Base-by-base conservation (phyloP, 164 flowering plant genomes). In the Magnolia officinalis region DNA sequence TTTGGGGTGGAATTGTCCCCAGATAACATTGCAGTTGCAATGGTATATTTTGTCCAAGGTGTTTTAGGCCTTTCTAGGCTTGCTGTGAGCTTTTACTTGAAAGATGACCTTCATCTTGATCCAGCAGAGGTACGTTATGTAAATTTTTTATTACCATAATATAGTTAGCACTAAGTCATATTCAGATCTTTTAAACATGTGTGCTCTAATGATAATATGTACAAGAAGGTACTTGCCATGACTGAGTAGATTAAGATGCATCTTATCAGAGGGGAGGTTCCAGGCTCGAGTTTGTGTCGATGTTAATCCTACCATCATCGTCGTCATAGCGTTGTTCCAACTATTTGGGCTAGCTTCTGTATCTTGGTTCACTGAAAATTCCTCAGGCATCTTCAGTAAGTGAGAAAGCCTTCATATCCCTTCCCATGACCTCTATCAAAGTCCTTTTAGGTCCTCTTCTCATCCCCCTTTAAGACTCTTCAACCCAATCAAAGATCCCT, bases 11-110 rank as follows among this genome's bases (percentile, higher is more conserved):
- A 96, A 6, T 77, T 94, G 81, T 88, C 97, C 51, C 97, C 99
- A 72, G 99, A 96, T 82, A 96, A 84, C 78, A 78, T 94, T 80
- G 99, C 99, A 2, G 93, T 96, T 79, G 94, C 99, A 1, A 96
- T 94, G 99, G 99, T 96, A 55, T 96, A 96, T 82, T 96, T 96
- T 88, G 99, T 96, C 49, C 99, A 96, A 87, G 99, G 99, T 75
- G 99, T 96, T 83, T 83, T 96, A 78, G 98, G 98, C 71, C 96
- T 96, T 67, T 79, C 99, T n/a, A 90, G 98, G 84, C 97, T 96
- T 79, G 99, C 97, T 63, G 99, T 96, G 67, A 92, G 89, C 84
- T 96, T 96, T 82, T 96, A 94, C 78, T 82, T 96, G 73, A 96
- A 96, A 83, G 99, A 96, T 81, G 98, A 96, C 77, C 85, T 96